Conservation (phyloP, 2,329 filamentous ascomycete genomes). For the Ophiostoma populinum region DNA sequence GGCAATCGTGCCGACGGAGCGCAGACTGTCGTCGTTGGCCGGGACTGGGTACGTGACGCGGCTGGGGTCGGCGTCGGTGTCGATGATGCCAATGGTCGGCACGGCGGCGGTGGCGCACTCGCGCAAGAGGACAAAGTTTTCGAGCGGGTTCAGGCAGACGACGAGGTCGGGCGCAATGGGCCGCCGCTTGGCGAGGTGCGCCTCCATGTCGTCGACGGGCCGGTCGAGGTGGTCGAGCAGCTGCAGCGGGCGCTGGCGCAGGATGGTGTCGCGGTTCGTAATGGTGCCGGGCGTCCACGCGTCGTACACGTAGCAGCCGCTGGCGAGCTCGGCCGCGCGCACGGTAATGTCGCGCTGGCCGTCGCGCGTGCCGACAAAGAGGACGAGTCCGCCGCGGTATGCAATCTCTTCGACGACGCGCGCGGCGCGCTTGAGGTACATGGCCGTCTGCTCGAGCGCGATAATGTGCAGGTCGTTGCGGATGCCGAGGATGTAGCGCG, state of each 20-base stretch:
- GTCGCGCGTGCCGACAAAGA: conserved; percentile 77
- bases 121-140: conserved; percentile 80
- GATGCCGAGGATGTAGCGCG: conserved; percentile 84
- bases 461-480: conserved; percentile 86
- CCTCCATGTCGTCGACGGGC: conserved; percentile 38
- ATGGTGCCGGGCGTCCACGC: conserved; percentile 85
- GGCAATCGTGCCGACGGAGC: conserved; percentile 64
- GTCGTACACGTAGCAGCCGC: conserved; percentile 76
- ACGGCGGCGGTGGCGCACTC: conserved; percentile 81
- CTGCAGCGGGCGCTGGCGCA: conserved; percentile 50
- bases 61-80: conserved; percentile 81
- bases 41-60: conserved; percentile 96
- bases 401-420: conserved; percentile 80
- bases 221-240: conserved; percentile 64
- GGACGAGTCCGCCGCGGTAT: conserved; percentile 63
- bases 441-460: conserved; percentile 71
- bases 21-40: conserved; percentile 88
- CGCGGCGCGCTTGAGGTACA: conserved; percentile 82
- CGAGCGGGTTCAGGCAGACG: conserved; percentile 77
- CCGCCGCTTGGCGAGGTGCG: conserved; percentile 42
- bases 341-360: conserved; percentile 72
- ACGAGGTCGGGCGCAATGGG: conserved; percentile 77
- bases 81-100: conserved; percentile 85
- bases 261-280: conserved; percentile 82
- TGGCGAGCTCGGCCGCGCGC: conserved; percentile 58